Evolutionary conservation across 805 yeast species (phyloP).

Genomic region (Pichia scutulata): DNA sequence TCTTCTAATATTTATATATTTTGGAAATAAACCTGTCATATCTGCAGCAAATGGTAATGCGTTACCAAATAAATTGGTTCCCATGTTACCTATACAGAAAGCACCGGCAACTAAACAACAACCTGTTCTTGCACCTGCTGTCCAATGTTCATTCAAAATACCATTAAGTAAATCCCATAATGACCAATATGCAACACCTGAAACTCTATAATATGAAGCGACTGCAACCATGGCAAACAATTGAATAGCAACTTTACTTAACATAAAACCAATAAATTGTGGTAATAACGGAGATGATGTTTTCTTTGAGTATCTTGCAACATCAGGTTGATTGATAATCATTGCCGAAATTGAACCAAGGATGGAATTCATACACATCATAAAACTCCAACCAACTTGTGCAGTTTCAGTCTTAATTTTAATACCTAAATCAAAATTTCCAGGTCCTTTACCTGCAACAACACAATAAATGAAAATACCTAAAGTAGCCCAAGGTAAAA

Average conservation of each 20-base stretch:
- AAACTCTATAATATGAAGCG: conserved; percentile 32
- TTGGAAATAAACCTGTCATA: conserved; percentile 40
- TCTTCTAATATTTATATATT: conserved; percentile 35
- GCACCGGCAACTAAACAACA: conserved; percentile 41
- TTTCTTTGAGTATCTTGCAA: conserved; percentile 20
- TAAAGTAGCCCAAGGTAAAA: conserved; percentile 25
- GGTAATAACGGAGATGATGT: conserved; percentile 14
- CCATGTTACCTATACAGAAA: conserved; percentile 32
- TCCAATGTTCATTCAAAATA: conserved; percentile 33
- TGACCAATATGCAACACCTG: conserved; percentile 32
- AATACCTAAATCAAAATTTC: conserved; percentile 26
- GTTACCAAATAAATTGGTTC: conserved; percentile 32
- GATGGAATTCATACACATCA: conserved; percentile 15
- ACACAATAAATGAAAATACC: conserved; percentile 29
- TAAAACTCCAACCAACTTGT: conserved; percentile 14
- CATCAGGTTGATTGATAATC: conserved; percentile 25
- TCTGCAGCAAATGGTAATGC: conserved; percentile 45
- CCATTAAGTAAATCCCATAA: conserved; percentile 34
- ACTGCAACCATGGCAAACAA: conserved; percentile 40
- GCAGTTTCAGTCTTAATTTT: conserved; percentile 13
- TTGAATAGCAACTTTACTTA: conserved; percentile 25
- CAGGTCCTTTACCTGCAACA: conserved; percentile 25
- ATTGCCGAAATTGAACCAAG: conserved; percentile 22
- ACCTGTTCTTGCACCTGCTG: conserved; percentile 40
- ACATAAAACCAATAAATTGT: conserved; percentile 30